Evolutionary conservation across 495 filamentous ascomycete species (phyloP), one percentile per base, ranked within the genome.

Genomic region (Neurospora hispaniola): DNA sequence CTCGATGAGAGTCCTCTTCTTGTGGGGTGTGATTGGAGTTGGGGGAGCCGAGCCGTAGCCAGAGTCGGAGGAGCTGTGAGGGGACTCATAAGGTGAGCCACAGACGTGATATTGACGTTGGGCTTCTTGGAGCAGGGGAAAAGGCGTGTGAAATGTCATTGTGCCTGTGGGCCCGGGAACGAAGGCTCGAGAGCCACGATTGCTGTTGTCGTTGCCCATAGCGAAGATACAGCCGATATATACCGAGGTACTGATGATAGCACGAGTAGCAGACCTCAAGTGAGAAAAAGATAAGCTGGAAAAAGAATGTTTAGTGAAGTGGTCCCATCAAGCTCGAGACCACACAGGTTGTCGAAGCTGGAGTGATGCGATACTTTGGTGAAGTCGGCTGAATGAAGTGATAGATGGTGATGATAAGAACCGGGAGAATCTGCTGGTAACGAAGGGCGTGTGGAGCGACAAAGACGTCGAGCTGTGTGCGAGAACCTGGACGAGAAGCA

Each of bases 1-100:
- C 54, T 62, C 54, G 27, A 35, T 18, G 12, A 62, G 54, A 1
- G 54, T 62, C 54, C 40, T 72, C 48, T 62, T 71, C 48, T 39
- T 18, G 41, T 16, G 43, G 27, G 71, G 71, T 1, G 74, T 48
- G 23, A 35, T 42, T n/a, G 76, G 70, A 11, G 73, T 41, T 3
- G 73, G 9, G n/a, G 70, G 48, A 8, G 68, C 71, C 18, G 78
- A 78, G 69, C 70, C 76, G 42, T 80, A 80, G 31, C 79, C 79
- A 5, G 79, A 80, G 20, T 80, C 79, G 31, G 73, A 12, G 1
- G 78, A 74, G 39, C 75, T 76, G 16, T 27, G 7, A 20, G 73
- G n/a, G 46, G 72, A 38, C 42, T 73, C 70, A 5, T 66, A 18
- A 38, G 75, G 73, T 14, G 71, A 74, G 54, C 72, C 74, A 43